These are phyloP conservation scores for Saururus chinensis DNA, from an alignment of 164 flowering plant genomes.

Conservation along the genomic window DNA sequence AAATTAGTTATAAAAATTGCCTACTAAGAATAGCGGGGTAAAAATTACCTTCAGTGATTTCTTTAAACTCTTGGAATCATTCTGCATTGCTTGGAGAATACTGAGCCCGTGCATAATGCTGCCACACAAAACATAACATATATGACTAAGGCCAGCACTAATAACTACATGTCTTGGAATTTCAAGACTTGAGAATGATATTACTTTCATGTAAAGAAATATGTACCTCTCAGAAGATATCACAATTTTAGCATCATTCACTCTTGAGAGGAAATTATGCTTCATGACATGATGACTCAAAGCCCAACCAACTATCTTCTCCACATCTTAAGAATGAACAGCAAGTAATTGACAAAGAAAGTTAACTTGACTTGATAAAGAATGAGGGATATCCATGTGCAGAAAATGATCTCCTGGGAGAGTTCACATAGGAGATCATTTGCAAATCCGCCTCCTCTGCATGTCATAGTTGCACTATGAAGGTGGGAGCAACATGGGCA, in stretches of 20 bases:
- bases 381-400: neutral
- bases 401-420: no score
- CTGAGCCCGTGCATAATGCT: slow-evolving; percentile 69
- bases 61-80: slow-evolving; percentile 58
- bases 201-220: neutral
- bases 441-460: no score
- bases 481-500: no score
- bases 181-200: neutral
- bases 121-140: slow-evolving; percentile 13
- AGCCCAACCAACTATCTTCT: slow-evolving; percentile 87
- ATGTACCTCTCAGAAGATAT: slow-evolving; percentile 69
- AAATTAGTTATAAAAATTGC: no score
- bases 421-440: no score
- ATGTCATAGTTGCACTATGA: no score
- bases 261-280: slow-evolving; percentile 19
- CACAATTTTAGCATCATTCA: slow-evolving; percentile 48
- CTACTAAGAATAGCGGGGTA: neutral
- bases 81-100: slow-evolving; percentile 60
- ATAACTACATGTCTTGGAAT: neutral
- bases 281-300: slow-evolving; percentile 71
- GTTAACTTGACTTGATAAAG: neutral
- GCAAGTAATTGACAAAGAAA: neutral
- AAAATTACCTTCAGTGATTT: slow-evolving; percentile 70
- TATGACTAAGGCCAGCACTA: neutral
- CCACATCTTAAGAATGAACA: slow-evolving; percentile 35